phyloP scores from a whole-genome alignment of 805 yeast species.

The Suhomyces prunicola region DNA sequence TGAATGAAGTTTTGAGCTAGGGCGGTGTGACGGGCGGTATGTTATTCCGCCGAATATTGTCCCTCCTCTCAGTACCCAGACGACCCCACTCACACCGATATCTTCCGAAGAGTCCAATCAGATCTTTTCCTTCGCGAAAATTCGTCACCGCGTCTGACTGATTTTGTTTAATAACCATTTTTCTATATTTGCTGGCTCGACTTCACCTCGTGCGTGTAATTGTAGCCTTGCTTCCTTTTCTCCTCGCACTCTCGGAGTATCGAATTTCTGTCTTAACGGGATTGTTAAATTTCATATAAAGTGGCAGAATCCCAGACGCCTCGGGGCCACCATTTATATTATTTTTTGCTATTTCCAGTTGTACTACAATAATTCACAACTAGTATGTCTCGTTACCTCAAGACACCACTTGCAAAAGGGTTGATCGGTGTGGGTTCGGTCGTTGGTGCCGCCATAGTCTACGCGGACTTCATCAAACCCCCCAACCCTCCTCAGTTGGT shows the following conservation, averaged over 20 bases:
- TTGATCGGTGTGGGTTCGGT: constrained; percentile 29
- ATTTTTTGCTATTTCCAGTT: background rate
- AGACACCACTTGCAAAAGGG: constrained; percentile 21
- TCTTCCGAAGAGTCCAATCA: background rate
- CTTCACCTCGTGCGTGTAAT: background rate
- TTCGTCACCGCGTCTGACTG: background rate
- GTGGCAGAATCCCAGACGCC: background rate
- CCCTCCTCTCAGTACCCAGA: background rate
- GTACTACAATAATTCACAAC: background rate
- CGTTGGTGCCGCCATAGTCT: constrained; percentile 36
- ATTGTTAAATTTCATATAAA: background rate
- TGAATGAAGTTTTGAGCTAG: background rate
- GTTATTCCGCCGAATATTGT: background rate
- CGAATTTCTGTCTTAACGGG: background rate
- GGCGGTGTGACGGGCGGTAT: background rate
- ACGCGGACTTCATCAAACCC: constrained; percentile 38
- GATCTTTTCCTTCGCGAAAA: background rate
- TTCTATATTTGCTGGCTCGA: background rate
- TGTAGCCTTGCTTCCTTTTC: background rate
- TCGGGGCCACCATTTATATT: background rate
- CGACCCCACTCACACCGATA: background rate
- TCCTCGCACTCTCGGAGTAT: constrained; percentile 1
- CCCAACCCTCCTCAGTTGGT: constrained; percentile 26
- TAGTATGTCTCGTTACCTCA: constrained; percentile 8
- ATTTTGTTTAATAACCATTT: background rate